A percentile compares a stretch with the other conserved stretches of the same genome.
Evolutionary conservation across 345 rosid species (phyloP).

Genomic region (Erucastrum elatum): DNA sequence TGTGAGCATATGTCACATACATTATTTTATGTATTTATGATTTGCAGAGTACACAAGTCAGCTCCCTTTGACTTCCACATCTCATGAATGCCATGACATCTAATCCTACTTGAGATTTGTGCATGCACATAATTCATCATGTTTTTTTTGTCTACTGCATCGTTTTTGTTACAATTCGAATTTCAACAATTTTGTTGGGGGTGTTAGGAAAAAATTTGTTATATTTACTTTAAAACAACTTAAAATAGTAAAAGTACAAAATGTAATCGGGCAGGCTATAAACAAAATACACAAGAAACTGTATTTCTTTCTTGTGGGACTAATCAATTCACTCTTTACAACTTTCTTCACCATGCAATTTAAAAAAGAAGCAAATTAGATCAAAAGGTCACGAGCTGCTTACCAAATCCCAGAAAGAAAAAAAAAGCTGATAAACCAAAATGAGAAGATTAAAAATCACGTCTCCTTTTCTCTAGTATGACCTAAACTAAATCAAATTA

Average conservation of each 20-base stretch:
- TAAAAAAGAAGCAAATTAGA: conserved; percentile 17
- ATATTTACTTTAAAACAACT: neutral
- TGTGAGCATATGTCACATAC: conserved; percentile 2
- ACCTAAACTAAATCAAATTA: conserved; percentile 12
- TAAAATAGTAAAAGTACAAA: neutral
- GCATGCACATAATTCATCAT: conserved; percentile 22
- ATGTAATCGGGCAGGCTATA: neutral
- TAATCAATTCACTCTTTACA: conserved; percentile 23
- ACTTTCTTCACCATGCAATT: neutral
- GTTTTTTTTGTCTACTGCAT: neutral
- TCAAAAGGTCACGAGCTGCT: conserved; percentile 40
- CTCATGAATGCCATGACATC: conserved; percentile 33
- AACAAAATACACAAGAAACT: conserved; percentile 1
- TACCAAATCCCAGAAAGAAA: conserved; percentile 23
- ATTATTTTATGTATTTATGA: conserved; percentile 20
- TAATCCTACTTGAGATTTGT: conserved; percentile 31
- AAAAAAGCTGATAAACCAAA: conserved; percentile 34
- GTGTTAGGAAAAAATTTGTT: neutral
- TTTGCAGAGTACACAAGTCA: conserved; percentile 23
- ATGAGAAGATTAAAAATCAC: conserved; percentile 36
- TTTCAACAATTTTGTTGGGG: conserved; percentile 7
- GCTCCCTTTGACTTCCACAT: conserved; percentile 39
- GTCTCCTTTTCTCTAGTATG: conserved; percentile 20
- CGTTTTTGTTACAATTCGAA: neutral
- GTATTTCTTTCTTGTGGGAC: conserved; percentile 33